Conservation (phyloP, 2,329 filamentous ascomycete species). For the Hymenoscyphus scutula region DNA sequence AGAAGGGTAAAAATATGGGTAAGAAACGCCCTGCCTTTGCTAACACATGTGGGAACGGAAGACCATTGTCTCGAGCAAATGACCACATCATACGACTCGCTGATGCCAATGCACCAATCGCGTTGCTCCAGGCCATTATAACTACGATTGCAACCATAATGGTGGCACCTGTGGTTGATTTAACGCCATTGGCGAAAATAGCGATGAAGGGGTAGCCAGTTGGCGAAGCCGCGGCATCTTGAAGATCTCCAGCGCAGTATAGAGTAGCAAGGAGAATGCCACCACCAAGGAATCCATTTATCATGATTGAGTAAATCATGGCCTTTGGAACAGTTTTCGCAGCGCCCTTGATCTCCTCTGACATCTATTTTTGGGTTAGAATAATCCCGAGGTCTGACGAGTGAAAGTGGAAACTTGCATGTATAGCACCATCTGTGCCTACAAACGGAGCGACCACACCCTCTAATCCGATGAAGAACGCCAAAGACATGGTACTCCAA, state of each 20-base stretch:
- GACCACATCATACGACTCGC: conserved; percentile 6
- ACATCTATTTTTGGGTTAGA: conserved; percentile 2
- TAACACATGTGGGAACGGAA: conserved; percentile 1
- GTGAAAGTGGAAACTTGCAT: background rate
- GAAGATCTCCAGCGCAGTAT: conserved; percentile 5
- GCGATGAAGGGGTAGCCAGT: conserved; percentile 5
- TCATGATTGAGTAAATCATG: conserved; percentile 5
- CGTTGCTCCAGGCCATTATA: background rate
- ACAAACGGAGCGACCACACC: background rate
- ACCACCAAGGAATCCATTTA: conserved; percentile 5
- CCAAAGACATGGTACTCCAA: background rate
- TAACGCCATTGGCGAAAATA: background rate
- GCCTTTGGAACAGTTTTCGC: conserved; percentile 2
- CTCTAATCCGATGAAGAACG: conserved; percentile 1
- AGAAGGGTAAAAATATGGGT: background rate
- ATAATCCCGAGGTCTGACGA: background rate
- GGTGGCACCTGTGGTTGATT: background rate
- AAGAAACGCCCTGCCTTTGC: background rate
- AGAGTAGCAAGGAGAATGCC: conserved; percentile 2
- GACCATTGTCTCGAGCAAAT: conserved; percentile 6
- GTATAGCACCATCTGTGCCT: conserved; percentile 6
- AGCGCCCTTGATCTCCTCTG: conserved; percentile 6
- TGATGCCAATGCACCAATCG: conserved; percentile 4
- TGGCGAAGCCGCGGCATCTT: background rate
- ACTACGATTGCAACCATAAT: background rate